Evolutionary conservation across 2,329 filamentous ascomycete species (phyloP).

Genomic region (Rugonectria rugulosa): DNA sequence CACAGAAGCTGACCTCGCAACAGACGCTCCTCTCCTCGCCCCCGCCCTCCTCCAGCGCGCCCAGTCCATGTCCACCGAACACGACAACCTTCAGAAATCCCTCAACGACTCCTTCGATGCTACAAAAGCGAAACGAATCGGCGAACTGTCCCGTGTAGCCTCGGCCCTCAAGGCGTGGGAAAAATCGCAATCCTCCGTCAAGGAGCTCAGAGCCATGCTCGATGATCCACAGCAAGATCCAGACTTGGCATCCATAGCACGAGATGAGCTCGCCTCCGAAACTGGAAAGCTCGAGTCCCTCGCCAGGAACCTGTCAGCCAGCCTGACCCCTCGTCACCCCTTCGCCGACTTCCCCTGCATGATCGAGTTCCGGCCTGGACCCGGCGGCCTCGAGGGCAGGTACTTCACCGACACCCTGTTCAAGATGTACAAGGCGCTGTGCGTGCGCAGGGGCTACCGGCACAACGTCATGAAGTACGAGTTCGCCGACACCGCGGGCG

Average conservation of each 20-base stretch:
- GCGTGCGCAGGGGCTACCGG: slow-evolving; percentile 71
- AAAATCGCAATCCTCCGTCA: slow-evolving; percentile 57
- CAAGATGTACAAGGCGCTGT: slow-evolving; percentile 88
- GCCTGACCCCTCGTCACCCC: slow-evolving; percentile 85
- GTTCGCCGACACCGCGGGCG: slow-evolving; percentile 69
- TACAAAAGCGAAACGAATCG: slow-evolving; percentile 64
- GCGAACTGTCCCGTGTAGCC: slow-evolving; percentile 67
- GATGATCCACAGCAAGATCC: slow-evolving; percentile 57
- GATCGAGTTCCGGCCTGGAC: slow-evolving; percentile 89
- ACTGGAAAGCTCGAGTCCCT: slow-evolving; percentile 67
- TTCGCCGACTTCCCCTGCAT: slow-evolving; percentile 91
- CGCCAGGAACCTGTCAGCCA: slow-evolving; percentile 73
- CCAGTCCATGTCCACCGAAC: slow-evolving; percentile 63
- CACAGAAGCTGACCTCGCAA: slow-evolving; percentile 4
- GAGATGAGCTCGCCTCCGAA: slow-evolving; percentile 81
- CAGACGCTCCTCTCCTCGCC: slow-evolving; percentile 49
- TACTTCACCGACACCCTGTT: slow-evolving; percentile 89
- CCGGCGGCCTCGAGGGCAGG: slow-evolving; percentile 88
- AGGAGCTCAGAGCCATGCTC: slow-evolving; percentile 61
- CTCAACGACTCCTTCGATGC: slow-evolving; percentile 64
- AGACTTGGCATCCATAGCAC: slow-evolving; percentile 80
- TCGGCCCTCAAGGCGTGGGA: slow-evolving; percentile 67
- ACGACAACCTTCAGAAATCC: slow-evolving; percentile 59
- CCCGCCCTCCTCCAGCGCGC: slow-evolving; percentile 67
- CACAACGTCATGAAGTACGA: slow-evolving; percentile 82